Base-by-base conservation (phyloP, 306 rosid species). In the Fagus crenata region DNA sequence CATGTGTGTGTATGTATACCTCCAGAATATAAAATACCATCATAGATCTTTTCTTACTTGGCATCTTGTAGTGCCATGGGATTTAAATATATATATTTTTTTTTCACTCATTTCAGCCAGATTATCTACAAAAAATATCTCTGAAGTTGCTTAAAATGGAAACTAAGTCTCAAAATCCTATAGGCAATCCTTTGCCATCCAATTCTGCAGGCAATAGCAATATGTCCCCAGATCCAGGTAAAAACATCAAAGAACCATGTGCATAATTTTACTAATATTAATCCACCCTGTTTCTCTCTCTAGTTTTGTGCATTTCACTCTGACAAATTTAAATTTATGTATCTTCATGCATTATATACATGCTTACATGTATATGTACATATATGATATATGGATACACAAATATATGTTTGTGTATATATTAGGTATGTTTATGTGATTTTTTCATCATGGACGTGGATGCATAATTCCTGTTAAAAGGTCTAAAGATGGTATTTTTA, bases 151-250 rank as follows among this genome's bases (percentile, higher is more conserved):
- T 22, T 7, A 42, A 9, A 42, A 42, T 42, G 91, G 91, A 87
- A 77, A 80, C 73, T 7, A 85, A 78, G 80, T 76, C 89, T 74
- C 87, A 81, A 84, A 81, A 42, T 51, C 9, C 85, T 8, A 35
- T 76, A 14, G 69, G 68, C 37, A 86, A 60, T 78, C 17, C 70
- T 64, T 55, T 87, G 69, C 85, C 78, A 28, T 15, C 81, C 61
- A 87, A 85, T 75, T 22, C 83, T 58, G 67, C 54, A 22, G 79
- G 81, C 71, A 67, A 78, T 73, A 58, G 78, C 28, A 22, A 22
- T 22, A 22, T 22, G 28, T 22, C 28, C 28, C 28, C 28, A 22
- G 28, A 22, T 22, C 28, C 28, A 22, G 28, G 28, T 22, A 22
- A 22, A 22, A 22, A 22, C 28, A 22, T 22, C 28, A 22, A 22